Conservation (phyloP, 2,329 filamentous ascomycete species). For the Plenodomus biglobosus region DNA sequence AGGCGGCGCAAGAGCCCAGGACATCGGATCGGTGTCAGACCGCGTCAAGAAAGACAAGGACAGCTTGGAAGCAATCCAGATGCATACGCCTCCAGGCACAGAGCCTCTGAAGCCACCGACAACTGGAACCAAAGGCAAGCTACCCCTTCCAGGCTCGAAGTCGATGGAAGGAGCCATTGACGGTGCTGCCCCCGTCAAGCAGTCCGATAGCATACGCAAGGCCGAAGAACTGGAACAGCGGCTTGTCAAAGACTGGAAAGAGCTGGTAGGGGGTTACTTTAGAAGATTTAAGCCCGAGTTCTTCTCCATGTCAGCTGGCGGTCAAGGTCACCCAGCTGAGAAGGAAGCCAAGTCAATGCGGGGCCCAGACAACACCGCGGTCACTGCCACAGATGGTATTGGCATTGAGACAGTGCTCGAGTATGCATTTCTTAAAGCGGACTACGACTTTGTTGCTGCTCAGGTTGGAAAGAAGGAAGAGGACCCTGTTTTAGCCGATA, state of each 20-base stretch:
- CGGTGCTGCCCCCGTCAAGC: slow-evolving; percentile 35
- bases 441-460: slow-evolving; percentile 89
- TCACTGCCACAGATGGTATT: slow-evolving; percentile 47
- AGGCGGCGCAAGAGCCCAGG: slow-evolving; percentile 27
- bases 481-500: slow-evolving; percentile 70
- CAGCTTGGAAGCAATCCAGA: slow-evolving; percentile 50
- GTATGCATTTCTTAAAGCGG: slow-evolving; percentile 91
- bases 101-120: slow-evolving; percentile 44
- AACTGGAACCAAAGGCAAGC: slow-evolving; percentile 19
- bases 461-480: slow-evolving; percentile 79
- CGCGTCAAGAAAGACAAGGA: slow-evolving; percentile 39
- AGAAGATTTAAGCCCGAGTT: slow-evolving; percentile 81
- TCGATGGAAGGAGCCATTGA: slow-evolving; percentile 24
- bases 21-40: slow-evolving; percentile 20
- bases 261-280: slow-evolving; percentile 91
- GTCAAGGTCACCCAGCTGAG: slow-evolving; percentile 40
- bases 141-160: slow-evolving; percentile 30
- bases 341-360: slow-evolving; percentile 33
- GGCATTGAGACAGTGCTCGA: slow-evolving; percentile 77
- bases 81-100: slow-evolving; percentile 50
- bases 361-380: slow-evolving; percentile 21
- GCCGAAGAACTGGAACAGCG: slow-evolving; percentile 69
- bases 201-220: slow-evolving; percentile 56
- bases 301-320: slow-evolving; percentile 59
- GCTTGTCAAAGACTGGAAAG: slow-evolving; percentile 76